phyloP scores from a whole-genome alignment of 192 early-diverging fungal genomes.

The Coemansia sp. region DNA sequence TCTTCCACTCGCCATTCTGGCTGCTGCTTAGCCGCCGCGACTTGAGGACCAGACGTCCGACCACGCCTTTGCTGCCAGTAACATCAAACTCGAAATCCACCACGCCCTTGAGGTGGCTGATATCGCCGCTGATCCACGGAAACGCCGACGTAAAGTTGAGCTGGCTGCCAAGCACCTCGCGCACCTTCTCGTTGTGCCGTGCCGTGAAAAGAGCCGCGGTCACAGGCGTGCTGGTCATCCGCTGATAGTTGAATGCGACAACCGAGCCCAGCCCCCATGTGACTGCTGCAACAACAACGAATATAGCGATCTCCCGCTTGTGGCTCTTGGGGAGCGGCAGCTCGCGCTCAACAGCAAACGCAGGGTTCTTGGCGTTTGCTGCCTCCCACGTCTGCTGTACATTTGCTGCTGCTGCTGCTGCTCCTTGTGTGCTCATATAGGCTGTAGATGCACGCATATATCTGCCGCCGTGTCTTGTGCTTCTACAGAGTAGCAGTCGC shows the following conservation, averaged over 20 bases:
- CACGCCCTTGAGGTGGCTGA: constrained; percentile 54
- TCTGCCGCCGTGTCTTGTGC: neutral
- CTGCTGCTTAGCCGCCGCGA: constrained; percentile 46
- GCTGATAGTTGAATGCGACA: constrained; percentile 58
- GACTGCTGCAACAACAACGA: constrained; percentile 34
- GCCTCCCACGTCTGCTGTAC: constrained; percentile 32
- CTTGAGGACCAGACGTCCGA: constrained; percentile 42
- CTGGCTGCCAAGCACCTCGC: constrained; percentile 33
- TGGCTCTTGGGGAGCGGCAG: constrained; percentile 45
- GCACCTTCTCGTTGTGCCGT: constrained; percentile 45
- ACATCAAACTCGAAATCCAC: constrained; percentile 53
- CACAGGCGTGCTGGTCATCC: constrained; percentile 55
- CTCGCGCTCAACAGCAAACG: constrained; percentile 52
- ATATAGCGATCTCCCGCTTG: constrained; percentile 48
- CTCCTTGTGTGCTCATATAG: constrained; percentile 14
- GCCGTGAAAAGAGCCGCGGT: constrained; percentile 53
- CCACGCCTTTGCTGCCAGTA: constrained; percentile 38
- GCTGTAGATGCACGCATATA: neutral
- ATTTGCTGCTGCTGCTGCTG: neutral
- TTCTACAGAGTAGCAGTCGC: neutral
- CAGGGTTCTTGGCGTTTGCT: constrained; percentile 50
- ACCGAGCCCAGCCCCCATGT: constrained; percentile 49
- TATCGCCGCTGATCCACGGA: constrained; percentile 56
- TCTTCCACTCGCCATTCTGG: constrained; percentile 55
- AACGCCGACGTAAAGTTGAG: constrained; percentile 51